Base-by-base conservation (phyloP, 2,329 filamentous ascomycete species). In the Epichloe typhina region DNA sequence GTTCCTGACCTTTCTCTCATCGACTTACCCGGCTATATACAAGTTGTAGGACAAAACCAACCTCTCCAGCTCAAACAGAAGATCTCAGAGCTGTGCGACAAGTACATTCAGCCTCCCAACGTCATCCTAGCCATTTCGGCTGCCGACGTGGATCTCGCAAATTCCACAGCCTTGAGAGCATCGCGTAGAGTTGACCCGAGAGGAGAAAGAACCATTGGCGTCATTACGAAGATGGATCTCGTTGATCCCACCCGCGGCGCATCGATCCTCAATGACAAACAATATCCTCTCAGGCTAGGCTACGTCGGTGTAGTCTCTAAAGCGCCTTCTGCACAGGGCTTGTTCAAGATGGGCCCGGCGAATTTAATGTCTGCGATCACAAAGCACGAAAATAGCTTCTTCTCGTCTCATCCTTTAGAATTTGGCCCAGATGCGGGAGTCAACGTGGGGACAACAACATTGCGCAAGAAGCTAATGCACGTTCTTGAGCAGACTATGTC, bases 171-270 rank as follows among this genome's bases (percentile, higher is more conserved):
- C 5, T 70, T 98, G 23, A 78, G 90, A 58, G 89, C 93, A 17
- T 95, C 90, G 58, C 80, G 93, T 55, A 80, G 91, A 58, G 90
- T 97, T 31, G 93, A 98, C 61, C 93, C 93, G 1, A 78, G 93
- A 54, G 93, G 93, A 50, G 93, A 98, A 69, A 79, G 93, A 55
- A 98, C 93, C 0, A 98, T 98, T 62, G 93, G 93, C 43, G 93
- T 98, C n/a, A 84, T 98, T 41, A 98, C 93, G 3, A 98, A 98
- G 71, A 96, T 98, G 91, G 93, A 98, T 61, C 75, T 98, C 19
- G 90, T 98, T 7, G 91, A 97, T 58, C 77, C 93, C 3, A 72
- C 74, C 7, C 82, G 91, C 52, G 93, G 90, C 33, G 77, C 80
- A 13, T 76, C 80, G 37, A 88, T 98, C 35, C 73, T 98, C 19